Base-by-base conservation (phyloP, 148 eudicot species). In the Beta vulgaris region DNA sequence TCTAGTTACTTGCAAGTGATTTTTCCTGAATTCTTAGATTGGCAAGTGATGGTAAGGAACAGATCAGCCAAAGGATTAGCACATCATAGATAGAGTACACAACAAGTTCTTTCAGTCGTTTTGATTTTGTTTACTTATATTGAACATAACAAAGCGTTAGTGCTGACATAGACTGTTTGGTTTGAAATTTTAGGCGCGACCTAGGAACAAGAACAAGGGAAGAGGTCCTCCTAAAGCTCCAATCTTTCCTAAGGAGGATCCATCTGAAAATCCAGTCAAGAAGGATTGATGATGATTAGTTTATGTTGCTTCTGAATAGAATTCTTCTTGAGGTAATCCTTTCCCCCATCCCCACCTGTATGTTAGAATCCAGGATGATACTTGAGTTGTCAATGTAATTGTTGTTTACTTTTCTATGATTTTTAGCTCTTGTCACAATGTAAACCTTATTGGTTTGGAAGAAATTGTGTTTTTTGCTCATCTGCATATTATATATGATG, bases 221-320 rank as follows among this genome's bases (percentile, higher is more conserved):
- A 81, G 92, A 82, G 90, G 90, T 31, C 88, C 88, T 16, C 88
- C 88, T 0, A 85, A 81, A 78, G 72, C 81, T 32, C 84, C 85
- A 49, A 68, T 77, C 37, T 77, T 81, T 65, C 88, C 83, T 0
- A 85, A 82, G 72, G 81, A 72, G 60, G 92, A 88, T 37, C 79
- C 84, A 26, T 87, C 68, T 49, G 91, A 82, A 12, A 75, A 65
- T 64, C 71, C 12, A 11, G 85, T 75, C 55, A 44, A 59, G 25
- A 73, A 85, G 77, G 29, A 71, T 78, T 31, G 70, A 62, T n/a
- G 84, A 72, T 13, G 87, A 85, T 55, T 76, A 84, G 69, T 31
- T 63, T 55, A 35, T 60, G 43, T 71, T 74, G 42, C 21, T 37
- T 63, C 49, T 35, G 23, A 61, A 42, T 36, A 32, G 72, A 42